These are phyloP conservation scores for Fusarium anguioides DNA, from an alignment of 2,329 filamentous ascomycete genomes.

Conservation along the genomic window DNA sequence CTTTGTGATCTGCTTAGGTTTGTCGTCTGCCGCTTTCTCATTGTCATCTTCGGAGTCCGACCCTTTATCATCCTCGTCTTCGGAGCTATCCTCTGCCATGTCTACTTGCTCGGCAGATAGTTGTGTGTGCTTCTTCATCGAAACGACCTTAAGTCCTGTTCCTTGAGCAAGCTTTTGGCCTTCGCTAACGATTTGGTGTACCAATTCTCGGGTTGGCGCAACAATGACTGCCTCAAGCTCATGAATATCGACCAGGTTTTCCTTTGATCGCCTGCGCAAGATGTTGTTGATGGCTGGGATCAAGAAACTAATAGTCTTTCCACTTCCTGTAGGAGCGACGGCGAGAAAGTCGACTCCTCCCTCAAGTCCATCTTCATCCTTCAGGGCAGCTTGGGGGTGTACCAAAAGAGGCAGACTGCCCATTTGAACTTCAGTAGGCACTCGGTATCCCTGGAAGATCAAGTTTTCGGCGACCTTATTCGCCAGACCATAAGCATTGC, in stretches of 20 bases:
- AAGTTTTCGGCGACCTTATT: constrained; percentile 81
- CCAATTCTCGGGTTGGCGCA: constrained; percentile 82
- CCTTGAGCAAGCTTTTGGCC: constrained; percentile 81
- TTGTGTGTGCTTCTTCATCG: constrained; percentile 87
- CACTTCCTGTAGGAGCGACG: constrained; percentile 93
- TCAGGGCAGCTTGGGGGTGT: constrained; percentile 62
- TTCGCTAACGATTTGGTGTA: constrained; percentile 84
- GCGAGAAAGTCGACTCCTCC: constrained; percentile 78
- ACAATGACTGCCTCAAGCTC: constrained; percentile 75
- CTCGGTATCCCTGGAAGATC: constrained; percentile 81
- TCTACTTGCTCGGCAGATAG: constrained; percentile 63
- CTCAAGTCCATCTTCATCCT: constrained; percentile 50
- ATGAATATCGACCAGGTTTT: constrained; percentile 54
- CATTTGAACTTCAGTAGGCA: constrained; percentile 95
- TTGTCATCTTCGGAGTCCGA: constrained; percentile 51
- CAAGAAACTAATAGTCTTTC: constrained; percentile 94
- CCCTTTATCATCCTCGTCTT: constrained; percentile 55
- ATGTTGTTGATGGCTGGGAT: constrained; percentile 87
- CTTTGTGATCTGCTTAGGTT: constrained; percentile 48
- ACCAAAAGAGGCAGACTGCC: constrained; percentile 84
- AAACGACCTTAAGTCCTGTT: constrained; percentile 81
- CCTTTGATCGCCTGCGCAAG: constrained; percentile 64
- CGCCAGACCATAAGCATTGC: constrained; percentile 77
- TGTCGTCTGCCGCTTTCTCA: constrained; percentile 36
- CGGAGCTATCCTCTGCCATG: constrained; percentile 53